A percentile compares a stretch with the other conserved stretches of the same genome.
Evolutionary conservation across 2,329 filamentous ascomycete species (phyloP).

Genomic region (Pochonia chlamydosporia): DNA sequence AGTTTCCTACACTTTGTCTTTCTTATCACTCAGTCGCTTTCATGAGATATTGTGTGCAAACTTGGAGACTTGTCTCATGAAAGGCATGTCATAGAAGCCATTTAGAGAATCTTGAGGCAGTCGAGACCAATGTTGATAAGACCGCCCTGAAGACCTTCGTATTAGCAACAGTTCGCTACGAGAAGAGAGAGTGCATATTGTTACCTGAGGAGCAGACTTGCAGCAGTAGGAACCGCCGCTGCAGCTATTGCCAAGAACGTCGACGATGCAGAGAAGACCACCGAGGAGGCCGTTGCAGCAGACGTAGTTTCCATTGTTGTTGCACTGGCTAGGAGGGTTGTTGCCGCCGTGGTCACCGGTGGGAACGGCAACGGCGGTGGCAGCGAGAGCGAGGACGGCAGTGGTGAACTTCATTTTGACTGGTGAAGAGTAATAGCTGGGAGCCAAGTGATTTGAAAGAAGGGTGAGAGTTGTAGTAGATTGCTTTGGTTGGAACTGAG

Average conservation of each 20-base stretch:
- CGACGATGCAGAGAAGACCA: conserved; percentile 1
- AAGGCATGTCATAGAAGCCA: too few relatives aligned
- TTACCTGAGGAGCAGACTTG: conserved; percentile 4
- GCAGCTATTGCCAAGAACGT: not conserved
- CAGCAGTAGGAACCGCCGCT: conserved; percentile 5
- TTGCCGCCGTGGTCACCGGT: not conserved
- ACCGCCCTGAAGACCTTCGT: not conserved
- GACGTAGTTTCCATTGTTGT: not conserved
- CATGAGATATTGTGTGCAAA: too few relatives aligned
- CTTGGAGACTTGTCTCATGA: too few relatives aligned
- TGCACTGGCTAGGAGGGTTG: not conserved
- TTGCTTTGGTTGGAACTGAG: not conserved
- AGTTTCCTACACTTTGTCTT: too few relatives aligned
- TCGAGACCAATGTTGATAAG: conserved; percentile 5
- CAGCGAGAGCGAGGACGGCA: conserved; percentile 5
- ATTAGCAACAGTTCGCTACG: not conserved
- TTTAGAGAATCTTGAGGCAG: too few relatives aligned
- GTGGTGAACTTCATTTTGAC: conserved; percentile 7
- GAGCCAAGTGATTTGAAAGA: not conserved
- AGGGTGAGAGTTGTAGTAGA: not conserved
- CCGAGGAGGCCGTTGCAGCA: conserved; percentile 3
- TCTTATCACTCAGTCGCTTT: too few relatives aligned
- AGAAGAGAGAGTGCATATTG: not conserved
- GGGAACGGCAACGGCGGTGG: conserved; percentile 3
- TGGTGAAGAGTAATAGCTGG: not conserved